Base-by-base conservation (phyloP, 345 rosid species). In the Hibiscus syriacus region DNA sequence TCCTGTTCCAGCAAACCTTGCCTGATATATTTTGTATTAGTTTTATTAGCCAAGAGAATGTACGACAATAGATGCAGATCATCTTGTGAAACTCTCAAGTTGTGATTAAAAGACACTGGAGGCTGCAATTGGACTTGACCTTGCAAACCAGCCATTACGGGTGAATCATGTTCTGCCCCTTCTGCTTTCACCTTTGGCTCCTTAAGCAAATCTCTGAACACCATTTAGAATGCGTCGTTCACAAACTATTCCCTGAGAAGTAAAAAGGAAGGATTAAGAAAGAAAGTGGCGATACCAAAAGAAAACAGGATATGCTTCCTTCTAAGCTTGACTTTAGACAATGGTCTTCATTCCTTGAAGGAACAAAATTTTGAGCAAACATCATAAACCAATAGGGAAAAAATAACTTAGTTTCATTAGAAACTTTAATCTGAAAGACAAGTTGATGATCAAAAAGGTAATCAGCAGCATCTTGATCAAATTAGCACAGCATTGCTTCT, bases 141-240 rank as follows among this genome's bases (percentile, higher is more conserved):
- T 22, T 58, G 71, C 71, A 71, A 63, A 36, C 59, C 57, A 58
- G 61, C 55, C 57, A 45, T 64, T 16, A 43, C 53, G 14, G 36
- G 38, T 4, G 76, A 64, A 57, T 59, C 55, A 63, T 45, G 30
- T 38, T 43, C 76, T 61, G 70, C 20, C 56, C 68, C 69, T 23
- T 68, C 76, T 45, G 26, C 32, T 67, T 71, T 64, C 63, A 27
- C 5, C 17, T 72, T 74, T 13, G 36, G 74, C 56, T 69, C 45
- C 66, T 66, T 57, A 27, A 76, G 70, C 45, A 30, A 63, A 48
- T 77, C 76, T 59, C 83, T 74, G 55, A 80, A 80, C 73, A 80
- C 83, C 83, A 80, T 73, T 68, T 22, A 26, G 34, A 48, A 73
- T 50, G n/a, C 22, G 63, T 38, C 7, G 22, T 10, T 23, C 38